phyloP scores from a whole-genome alignment of 2,329 filamentous ascomycete species.

The Stemphylium vesicarium region DNA sequence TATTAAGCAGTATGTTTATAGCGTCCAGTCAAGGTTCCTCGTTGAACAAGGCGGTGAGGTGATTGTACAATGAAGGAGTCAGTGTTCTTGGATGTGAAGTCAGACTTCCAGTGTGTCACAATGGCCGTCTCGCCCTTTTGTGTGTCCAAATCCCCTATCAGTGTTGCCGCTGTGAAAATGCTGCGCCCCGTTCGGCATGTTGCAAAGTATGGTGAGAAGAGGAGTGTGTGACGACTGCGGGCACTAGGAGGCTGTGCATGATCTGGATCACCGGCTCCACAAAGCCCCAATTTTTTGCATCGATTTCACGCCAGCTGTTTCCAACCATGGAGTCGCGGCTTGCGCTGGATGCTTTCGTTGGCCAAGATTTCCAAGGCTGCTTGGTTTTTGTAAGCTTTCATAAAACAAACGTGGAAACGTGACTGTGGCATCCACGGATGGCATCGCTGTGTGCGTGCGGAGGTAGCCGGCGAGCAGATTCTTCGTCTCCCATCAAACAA shows the following conservation, averaged over 20 bases:
- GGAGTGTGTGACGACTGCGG: constrained; percentile 12
- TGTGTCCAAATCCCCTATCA: constrained; percentile 2
- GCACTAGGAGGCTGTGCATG: constrained; percentile 21
- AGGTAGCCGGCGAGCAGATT: background rate
- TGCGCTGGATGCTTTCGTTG: background rate
- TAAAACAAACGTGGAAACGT: background rate
- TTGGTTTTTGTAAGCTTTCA: background rate
- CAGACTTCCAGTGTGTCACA: constrained; percentile 6
- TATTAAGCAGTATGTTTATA: background rate
- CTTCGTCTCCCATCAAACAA: background rate
- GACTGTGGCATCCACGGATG: background rate
- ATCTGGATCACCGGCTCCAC: constrained; percentile 18
- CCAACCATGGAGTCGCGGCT: constrained; percentile 3
- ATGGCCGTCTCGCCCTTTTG: constrained; percentile 14
- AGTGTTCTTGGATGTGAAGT: background rate
- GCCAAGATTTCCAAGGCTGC: constrained; percentile 15
- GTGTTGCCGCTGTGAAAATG: constrained; percentile 10
- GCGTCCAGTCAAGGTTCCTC: background rate
- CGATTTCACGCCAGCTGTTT: constrained; percentile 24
- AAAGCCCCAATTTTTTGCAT: constrained; percentile 7
- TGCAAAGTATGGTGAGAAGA: constrained; percentile 6
- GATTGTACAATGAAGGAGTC: background rate
- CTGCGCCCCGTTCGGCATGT: constrained; percentile 20
- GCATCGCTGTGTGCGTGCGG: background rate
- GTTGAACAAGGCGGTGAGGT: constrained; percentile 8